Evolutionary conservation across 2,329 filamentous ascomycete genomes (phyloP), one percentile per base, ranked within the genome.

Genomic region (Purpureocillium takamizusanense): DNA sequence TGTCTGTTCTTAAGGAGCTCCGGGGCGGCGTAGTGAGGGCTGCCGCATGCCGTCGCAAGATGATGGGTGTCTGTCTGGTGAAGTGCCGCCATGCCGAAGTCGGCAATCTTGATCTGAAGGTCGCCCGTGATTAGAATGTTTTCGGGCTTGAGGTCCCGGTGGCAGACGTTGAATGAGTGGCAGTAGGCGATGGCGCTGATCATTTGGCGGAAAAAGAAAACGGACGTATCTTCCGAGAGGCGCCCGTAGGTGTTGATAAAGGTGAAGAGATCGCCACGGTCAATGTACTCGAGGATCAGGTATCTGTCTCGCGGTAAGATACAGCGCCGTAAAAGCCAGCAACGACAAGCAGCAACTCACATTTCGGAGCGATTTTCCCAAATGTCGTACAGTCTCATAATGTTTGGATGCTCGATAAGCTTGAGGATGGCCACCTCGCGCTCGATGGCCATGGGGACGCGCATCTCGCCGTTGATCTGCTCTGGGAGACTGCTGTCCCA

Each of bases 351-450:
- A 9, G 25, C 17, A 31, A 65, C 85, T 67, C 70, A 95, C 86
- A 98, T 81, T 61, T 98, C 89, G 40, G 87, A 85, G 16, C 86
- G 76, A 56, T 95, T 97, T 64, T 98, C 92, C 90, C 90, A 98
- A 23, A 98, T 90, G 62, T 98, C 92, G 56, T 90, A 92, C 9
- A 98, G 67, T 49, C 85, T 86, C 60, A 95, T 89, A 51, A 97
- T 90, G 57, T 97, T 92, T 6, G 83, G 86, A 62, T 98, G 92
- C 53, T 95, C 83, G 43, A 97, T 86, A 41, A 97, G 74, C 64
- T 95, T 97, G 75, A 98, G 87, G 51, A 98, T 94, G 25, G 90
- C 88, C 31, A 98, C 89, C 57, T 98, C 92, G 39, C 92, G 76
- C 62, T 97, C 90, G 44, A 98, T 84, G 1, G 88, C 85, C 52